phyloP scores from a whole-genome alignment of 176 grass and related monocot genomes.

The Raddia guianensis region DNA sequence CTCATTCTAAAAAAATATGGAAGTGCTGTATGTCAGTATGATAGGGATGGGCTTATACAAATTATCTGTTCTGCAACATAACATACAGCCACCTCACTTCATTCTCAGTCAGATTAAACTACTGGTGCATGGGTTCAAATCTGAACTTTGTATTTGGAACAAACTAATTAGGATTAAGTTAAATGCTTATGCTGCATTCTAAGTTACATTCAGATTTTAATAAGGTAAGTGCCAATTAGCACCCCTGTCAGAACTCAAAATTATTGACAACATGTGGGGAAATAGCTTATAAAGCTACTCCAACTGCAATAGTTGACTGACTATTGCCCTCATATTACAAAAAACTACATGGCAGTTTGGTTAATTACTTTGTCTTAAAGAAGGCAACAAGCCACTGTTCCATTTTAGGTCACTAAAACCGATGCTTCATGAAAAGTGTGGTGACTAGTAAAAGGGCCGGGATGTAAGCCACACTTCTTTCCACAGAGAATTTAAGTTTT shows the following conservation, averaged over 20 bases:
- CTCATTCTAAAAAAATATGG: slow-evolving; percentile 1
- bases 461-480: not conserved
- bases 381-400: not conserved
- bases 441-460: slow-evolving; percentile 1
- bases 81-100: slow-evolving; percentile 16
- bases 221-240: not conserved
- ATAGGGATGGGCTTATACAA: not conserved
- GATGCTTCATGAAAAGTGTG: not conserved
- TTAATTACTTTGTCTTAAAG: not conserved
- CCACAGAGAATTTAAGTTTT: not conserved
- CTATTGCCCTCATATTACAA: not conserved
- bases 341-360: slow-evolving; percentile 1
- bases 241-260: slow-evolving; percentile 6
- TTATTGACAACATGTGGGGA: not conserved
- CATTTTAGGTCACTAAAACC: not conserved
- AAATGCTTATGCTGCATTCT: not conserved
- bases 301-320: not conserved
- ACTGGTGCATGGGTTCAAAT: not conserved
- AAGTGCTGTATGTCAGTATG: not conserved
- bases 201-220: slow-evolving; percentile 13
- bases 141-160: not conserved
- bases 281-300: slow-evolving; percentile 12
- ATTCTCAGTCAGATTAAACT: slow-evolving; percentile 7
- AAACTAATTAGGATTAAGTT: slow-evolving; percentile 5
- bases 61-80: not conserved